phyloP scores from a whole-genome alignment of 306 rosid species.

The Sindora glabra region DNA sequence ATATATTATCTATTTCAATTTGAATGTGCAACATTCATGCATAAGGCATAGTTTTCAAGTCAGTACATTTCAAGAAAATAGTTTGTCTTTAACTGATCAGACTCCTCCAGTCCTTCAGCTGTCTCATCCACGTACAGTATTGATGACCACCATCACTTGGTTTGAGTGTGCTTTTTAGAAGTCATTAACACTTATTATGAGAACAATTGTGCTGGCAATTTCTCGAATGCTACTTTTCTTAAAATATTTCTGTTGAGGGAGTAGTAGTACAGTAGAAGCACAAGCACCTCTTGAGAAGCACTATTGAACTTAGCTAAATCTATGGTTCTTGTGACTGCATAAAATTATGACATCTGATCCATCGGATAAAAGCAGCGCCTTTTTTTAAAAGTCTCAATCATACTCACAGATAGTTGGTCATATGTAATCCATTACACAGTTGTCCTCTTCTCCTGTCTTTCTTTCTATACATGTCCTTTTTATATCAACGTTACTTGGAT shows the following conservation, averaged over 20 bases:
- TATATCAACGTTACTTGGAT: neutral
- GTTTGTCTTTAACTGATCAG: neutral
- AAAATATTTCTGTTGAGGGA: too few relatives aligned
- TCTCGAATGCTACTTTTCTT: too few relatives aligned
- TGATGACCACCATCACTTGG: too few relatives aligned
- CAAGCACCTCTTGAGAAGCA: too few relatives aligned
- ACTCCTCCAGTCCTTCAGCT: neutral
- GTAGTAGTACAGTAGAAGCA: too few relatives aligned
- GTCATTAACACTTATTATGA: too few relatives aligned
- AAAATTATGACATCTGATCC: too few relatives aligned
- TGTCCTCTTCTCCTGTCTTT: neutral
- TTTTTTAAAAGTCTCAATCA: neutral
- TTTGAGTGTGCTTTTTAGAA: too few relatives aligned
- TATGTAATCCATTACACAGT: neutral
- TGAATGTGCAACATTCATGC: neutral
- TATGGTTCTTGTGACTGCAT: neutral
- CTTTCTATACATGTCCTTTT: neutral
- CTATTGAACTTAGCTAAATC: too few relatives aligned
- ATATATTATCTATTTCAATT: neutral
- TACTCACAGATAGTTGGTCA: neutral
- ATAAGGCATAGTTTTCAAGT: constrained; percentile 8
- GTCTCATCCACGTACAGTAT: neutral
- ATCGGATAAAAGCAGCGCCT: neutral
- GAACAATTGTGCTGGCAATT: too few relatives aligned
- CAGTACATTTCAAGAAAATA: neutral